Evolutionary conservation across 108 stramenopile genomes (phyloP), one percentile per base, ranked within the genome.

Genomic region (Fistulifera pelliculosa): DNA sequence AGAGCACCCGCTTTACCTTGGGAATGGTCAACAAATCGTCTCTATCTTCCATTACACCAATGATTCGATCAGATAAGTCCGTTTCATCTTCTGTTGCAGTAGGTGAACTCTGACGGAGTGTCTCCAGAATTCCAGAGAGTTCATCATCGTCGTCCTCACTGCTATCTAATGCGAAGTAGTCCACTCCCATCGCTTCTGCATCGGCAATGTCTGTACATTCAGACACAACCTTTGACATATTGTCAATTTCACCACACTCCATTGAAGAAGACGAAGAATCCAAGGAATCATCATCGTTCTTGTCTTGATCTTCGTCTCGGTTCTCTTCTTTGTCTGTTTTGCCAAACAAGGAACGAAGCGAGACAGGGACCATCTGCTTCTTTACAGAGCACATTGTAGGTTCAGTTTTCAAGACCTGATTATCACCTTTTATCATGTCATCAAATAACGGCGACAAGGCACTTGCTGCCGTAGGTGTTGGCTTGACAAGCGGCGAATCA

Each of bases 1-100:
- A 71, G 14, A 71, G 58, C 13, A 71, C 70, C 27, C 70, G 59
- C 52, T 71, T 71, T 14, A 58, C 43, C 50, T 65, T 71, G 8
- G 38, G 22, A 16, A 12, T 56, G 18, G 55, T n/a, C 24, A 28
- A n/a, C 22, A 43, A 23, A 19, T 16, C 22, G 24, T 56, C 22
- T 2, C 41, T 23, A 56, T 56, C 41, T 42, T 42, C 14, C 24
- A 21, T 56, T 12, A 41, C 38, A 41, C 39, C 55, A 41, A 56
- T 28, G 19, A 41, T 12, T 42, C 22, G 41, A 15, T 56, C 55
- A 21, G 21, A 21, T 5, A 6, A 8, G 7, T 17, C 21, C 44
- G 11, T 45, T 45, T 45, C 44, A 11, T 45, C 44, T 26, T 23
- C 14, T 13, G 19, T 18, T 18, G 14, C 17, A 49, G 17, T 1